Percentiles rank a stretch among this genome's conserved stretches.
Evolutionary conservation across 495 filamentous ascomycete species (phyloP).

Genomic region (Cladorrhinum samala): DNA sequence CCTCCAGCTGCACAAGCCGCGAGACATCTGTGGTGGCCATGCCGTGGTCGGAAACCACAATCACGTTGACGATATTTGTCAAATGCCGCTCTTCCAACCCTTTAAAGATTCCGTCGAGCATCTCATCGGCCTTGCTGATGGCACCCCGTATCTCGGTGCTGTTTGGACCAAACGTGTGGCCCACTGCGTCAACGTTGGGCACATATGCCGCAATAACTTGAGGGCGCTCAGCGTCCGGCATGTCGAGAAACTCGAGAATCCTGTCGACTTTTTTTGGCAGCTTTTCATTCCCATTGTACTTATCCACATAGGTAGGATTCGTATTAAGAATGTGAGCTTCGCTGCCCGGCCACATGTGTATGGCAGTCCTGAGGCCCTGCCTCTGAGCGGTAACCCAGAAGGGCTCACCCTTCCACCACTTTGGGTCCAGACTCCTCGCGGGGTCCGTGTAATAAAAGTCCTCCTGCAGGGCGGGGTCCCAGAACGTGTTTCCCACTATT

Average conservation of each 20-base stretch:
- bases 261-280: slow-evolving; percentile 69
- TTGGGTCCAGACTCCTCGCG: slow-evolving; percentile 60
- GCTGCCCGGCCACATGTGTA: slow-evolving; percentile 98
- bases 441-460: slow-evolving; percentile 87
- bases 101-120: slow-evolving; percentile 68
- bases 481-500: slow-evolving; percentile 90
- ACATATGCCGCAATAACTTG: slow-evolving; percentile 94
- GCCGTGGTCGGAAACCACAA: slow-evolving; percentile 96
- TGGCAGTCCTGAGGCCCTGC: slow-evolving; percentile 63
- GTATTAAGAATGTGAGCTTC: slow-evolving; percentile 67
- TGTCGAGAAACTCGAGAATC: slow-evolving; percentile 73
- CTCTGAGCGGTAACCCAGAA: slow-evolving; percentile 90
- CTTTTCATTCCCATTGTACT: slow-evolving; percentile 70
- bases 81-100: slow-evolving; percentile 78
- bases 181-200: slow-evolving; percentile 79
- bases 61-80: slow-evolving; percentile 85
- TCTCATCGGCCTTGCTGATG: slow-evolving; percentile 67
- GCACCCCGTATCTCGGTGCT: slow-evolving; percentile 78
- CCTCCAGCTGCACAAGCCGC: slow-evolving; percentile 89
- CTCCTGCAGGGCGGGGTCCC: slow-evolving; percentile 66
- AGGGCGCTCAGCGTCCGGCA: slow-evolving; percentile 69
- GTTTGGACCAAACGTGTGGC: slow-evolving; percentile 86
- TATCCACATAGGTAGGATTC: slow-evolving; percentile 73
- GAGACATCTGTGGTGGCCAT: slow-evolving; percentile 87
- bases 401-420: slow-evolving; percentile 94